These are phyloP conservation scores for Ophiognomonia clavigignenti-juglandacearum DNA, from an alignment of 2,329 filamentous ascomycete genomes.

Conservation along the genomic window DNA sequence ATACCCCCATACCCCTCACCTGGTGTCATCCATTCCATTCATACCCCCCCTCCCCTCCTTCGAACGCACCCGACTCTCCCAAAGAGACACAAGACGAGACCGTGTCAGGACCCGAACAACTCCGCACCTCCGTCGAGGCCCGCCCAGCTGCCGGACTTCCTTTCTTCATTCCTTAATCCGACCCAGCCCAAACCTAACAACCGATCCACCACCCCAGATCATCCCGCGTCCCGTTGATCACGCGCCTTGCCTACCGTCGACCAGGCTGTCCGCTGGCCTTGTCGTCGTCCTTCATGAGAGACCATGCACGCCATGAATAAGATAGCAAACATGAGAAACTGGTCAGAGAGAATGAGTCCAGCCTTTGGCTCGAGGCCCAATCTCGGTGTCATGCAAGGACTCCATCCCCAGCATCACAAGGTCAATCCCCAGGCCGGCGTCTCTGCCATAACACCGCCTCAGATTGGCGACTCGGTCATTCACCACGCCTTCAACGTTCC, in stretches of 20 bases:
- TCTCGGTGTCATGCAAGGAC: constrained; percentile 50
- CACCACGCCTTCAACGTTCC: constrained; percentile 97
- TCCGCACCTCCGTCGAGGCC: constrained; percentile 2
- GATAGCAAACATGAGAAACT: constrained; percentile 67
- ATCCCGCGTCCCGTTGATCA: constrained; percentile 9
- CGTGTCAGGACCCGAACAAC: background rate
- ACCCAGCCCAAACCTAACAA: no score
- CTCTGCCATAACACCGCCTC: constrained; percentile 60
- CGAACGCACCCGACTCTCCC: background rate
- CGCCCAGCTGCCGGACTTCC: constrained; percentile 21
- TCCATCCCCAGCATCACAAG: constrained; percentile 53
- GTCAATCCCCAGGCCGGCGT: constrained; percentile 41
- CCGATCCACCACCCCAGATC: no score
- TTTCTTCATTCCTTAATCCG: constrained; percentile 4
- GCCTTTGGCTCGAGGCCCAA: constrained; percentile 56
- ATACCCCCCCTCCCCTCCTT: no score
- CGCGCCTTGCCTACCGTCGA: constrained; percentile 12
- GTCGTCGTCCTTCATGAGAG: constrained; percentile 13
- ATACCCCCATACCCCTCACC: background rate
- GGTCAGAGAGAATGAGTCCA: constrained; percentile 65
- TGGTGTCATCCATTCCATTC: background rate
- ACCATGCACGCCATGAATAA: constrained; percentile 57
- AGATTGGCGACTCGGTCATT: constrained; percentile 70
- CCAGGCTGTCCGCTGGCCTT: constrained; percentile 14
- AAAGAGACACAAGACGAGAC: background rate